Evolutionary conservation across 2,329 filamentous ascomycete species (phyloP).

Genomic region (Ilyonectria mors-panacis): DNA sequence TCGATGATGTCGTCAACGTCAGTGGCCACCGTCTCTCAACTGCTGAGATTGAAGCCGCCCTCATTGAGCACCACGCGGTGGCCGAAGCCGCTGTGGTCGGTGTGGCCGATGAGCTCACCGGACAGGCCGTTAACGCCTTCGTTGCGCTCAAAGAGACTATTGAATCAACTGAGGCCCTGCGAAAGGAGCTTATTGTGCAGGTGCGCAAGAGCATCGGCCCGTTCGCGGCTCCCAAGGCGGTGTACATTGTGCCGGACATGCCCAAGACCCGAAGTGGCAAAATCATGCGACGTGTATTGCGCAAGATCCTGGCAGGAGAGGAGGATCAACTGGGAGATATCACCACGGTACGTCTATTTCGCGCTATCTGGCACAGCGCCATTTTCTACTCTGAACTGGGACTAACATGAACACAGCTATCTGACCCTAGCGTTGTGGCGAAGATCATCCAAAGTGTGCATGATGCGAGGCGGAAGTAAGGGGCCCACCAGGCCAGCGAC

Average conservation of each 20-base stretch:
- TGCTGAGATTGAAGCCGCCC: constrained; percentile 96
- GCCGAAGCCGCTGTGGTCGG: constrained; percentile 97
- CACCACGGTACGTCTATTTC: constrained; percentile 78
- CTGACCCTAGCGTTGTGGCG: constrained; percentile 89
- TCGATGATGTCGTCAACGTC: constrained; percentile 99
- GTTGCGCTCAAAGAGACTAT: constrained; percentile 91
- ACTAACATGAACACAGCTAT: constrained; percentile 71
- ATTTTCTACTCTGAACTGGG: background rate
- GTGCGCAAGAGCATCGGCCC: constrained; percentile 98
- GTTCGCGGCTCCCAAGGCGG: constrained; percentile 95
- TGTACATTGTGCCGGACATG: constrained; percentile 92
- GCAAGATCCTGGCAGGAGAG: constrained; percentile 97
- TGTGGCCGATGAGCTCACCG: constrained; percentile 92
- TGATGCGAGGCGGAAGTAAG: constrained; percentile 68
- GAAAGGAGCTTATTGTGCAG: constrained; percentile 94
- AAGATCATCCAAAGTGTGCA: constrained; percentile 91
- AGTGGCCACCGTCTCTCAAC: constrained; percentile 96
- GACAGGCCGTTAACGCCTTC: constrained; percentile 97
- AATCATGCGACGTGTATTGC: constrained; percentile 97
- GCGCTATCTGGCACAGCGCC: background rate
- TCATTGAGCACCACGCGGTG: constrained; percentile 91
- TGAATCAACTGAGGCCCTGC: constrained; percentile 82
- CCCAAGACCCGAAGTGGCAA: constrained; percentile 98
- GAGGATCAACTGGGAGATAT: constrained; percentile 97
- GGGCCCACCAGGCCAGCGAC: constrained; percentile 13